Conservation (phyloP, 768 basidiomycete species). For the Termitomyces sp. region DNA sequence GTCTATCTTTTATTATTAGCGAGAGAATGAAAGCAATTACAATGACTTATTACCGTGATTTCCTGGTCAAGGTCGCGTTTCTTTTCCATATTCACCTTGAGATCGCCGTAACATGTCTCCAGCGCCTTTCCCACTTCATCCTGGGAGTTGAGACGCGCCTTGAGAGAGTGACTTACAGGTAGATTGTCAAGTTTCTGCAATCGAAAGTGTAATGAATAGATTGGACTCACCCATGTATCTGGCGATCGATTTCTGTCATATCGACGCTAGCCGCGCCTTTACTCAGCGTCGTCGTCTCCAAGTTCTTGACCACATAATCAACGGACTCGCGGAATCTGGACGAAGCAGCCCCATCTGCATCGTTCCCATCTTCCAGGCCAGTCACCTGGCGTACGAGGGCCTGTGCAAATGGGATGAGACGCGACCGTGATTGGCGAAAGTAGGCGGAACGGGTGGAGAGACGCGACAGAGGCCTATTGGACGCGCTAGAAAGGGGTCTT, state of each 20-base stretch:
- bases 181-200: neutral
- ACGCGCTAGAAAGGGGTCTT: conserved; percentile 24
- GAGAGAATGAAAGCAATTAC: too few relatives aligned
- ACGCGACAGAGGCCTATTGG: conserved; percentile 33
- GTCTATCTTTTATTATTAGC: conserved; percentile 28
- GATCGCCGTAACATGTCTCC: conserved; percentile 40
- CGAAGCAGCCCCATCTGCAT: conserved; percentile 24
- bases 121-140: conserved; percentile 60
- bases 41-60: conserved; percentile 47
- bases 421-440: conserved; percentile 39
- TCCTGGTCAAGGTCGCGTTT: conserved; percentile 60
- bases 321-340: conserved; percentile 40
- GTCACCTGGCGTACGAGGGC: conserved; percentile 47
- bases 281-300: conserved; percentile 48
- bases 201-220: neutral
- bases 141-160: conserved; percentile 63
- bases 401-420: conserved; percentile 50
- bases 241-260: conserved; percentile 47
- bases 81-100: conserved; percentile 45
- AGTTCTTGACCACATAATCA: conserved; percentile 51
- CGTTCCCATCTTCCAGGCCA: conserved; percentile 38
- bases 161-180: conserved; percentile 47
- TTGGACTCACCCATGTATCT: conserved; percentile 49
- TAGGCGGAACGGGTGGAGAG: conserved; percentile 30
- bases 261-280: conserved; percentile 57